Evolutionary conservation across 2,329 filamentous ascomycete genomes (phyloP), one percentile per base, ranked within the genome.

Genomic region (Diplodia sapinea): DNA sequence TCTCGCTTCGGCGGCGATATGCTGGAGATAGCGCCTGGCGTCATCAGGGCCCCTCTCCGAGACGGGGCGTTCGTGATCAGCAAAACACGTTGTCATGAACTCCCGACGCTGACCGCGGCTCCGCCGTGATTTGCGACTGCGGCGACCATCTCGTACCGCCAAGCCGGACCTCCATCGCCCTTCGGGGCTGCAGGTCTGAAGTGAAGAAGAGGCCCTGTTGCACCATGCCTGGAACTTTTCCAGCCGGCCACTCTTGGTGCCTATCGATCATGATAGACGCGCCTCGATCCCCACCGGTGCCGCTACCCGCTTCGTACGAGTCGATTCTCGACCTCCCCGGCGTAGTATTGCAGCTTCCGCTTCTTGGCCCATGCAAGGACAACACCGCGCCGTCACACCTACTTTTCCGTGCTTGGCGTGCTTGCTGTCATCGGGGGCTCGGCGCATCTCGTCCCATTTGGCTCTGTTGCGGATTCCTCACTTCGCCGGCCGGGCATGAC

Each of bases 81-180:
- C 59, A 63, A 59, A 56, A 63, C 59, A 63, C 59, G 43, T 33
- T 63, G 59, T 63, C 57, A 62, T 62, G 57, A 11, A n/a, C n/a
- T 62, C 17, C n/a, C 29, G 29, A 20, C 40, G 29, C 33, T 51
- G 26, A n/a, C 20, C 13, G n/a, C n/a, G 59, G 47, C 29, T 51
- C 43, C 43, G 47, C 59, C n/a, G 2, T 9, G 43, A 26, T 38
- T 50, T 51, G 59, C 59, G 29, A 23, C 38, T 51, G 59, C 59
- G 29, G 47, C 31, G 29, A 6, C 33, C 33, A 36, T 36, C 47
- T 63, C 47, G 36, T 52, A 12, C 59, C 29, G 26, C 15, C 6
- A 17, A 36, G 3, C 59, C 47, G 29, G 38, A 33, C 40, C n/a
- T 23, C 26, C 17, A 49, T 29, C 11, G 38, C 36, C 38, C 6